Base-by-base conservation (phyloP, 2,329 filamentous ascomycete species). In the Anisogramma anomala region DNA sequence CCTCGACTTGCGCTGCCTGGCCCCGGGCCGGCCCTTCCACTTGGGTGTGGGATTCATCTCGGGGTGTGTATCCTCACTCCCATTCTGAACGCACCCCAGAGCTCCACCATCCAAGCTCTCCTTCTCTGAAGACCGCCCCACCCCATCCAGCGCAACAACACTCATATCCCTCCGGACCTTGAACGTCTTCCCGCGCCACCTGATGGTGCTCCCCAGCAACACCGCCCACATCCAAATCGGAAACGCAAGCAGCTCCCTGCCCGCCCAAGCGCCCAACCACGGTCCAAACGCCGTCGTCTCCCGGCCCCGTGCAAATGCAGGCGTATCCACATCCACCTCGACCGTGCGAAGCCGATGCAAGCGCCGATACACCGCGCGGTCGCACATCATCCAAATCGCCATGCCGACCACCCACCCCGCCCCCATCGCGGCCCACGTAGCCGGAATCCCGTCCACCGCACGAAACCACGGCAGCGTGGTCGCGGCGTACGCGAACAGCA, bases 221-320 rank as follows among this genome's bases (percentile, higher is more conserved):
- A 95, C 84, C 1, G 91, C 91, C 75, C 82, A 87, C 0, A 77
- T 65, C 91, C 91, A 98, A 45, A 98, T 82, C 0, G 88, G 88
- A 33, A 94, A 66, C 0, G 91, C 88, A 7, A 95, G 67, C 0
- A 75, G 49, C 61, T 98, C 91, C 23, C 91, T 71, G 0, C 83
- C 86, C 0, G 94, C 52, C 91, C 93, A 98, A 0, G 88, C 83
- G 5, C 71, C 57, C 3, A 91, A 55, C 84, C 87, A 98, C 49
- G 83, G 71, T 0, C 59, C 48, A 42, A 91, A 82, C 0, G 69
- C 63, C 27, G 84, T 68, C 61, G 64, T 46, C 54, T 67, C 57
- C 27, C 65, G 53, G 52, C 65, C 68, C 49, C 56, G 69, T 50
- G 83, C 82, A 54, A 94, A 96, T 2, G 63, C 61, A 0, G 89